Evolutionary conservation across 768 basidiomycete species (phyloP), one percentile per base, ranked within the genome.

Genomic region (Mycena rosella): DNA sequence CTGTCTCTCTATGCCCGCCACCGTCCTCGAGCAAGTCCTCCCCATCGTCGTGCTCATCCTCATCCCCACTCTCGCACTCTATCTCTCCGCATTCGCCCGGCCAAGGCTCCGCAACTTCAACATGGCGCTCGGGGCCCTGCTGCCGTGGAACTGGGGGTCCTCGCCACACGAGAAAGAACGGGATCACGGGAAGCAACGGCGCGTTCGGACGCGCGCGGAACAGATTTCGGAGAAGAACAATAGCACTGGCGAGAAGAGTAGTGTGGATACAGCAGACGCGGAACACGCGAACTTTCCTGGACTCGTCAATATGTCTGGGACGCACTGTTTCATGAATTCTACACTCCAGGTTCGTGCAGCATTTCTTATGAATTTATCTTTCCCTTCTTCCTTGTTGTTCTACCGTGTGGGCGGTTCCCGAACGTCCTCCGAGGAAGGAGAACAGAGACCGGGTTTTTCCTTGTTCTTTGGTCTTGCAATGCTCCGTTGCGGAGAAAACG

Each of bases 311-410:
- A 91, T 96, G 40, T 96, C 96, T 11, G 96, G 96, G 14, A 97
- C 96, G 57, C 94, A 97, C 71, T 98, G 97, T 76, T 99, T 98
- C 83, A 94, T 98, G 90, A 97, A 99, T 77, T 96, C 97, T 15
- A 96, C 96, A 3, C 82, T 98, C 13, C 97, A 98, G 87, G 94
- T 88, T 73, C 76, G 76, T n/a, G n/a, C n/a, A n/a, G n/a, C n/a
- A n/a, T n/a, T n/a, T n/a, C 38, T 20, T 30, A 10, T n/a, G 18
- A 47, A 8, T 18, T 15, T 9, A 10, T 51, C 49, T 48, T 36
- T 24, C 24, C n/a, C n/a, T n/a, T n/a, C n/a, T n/a, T n/a, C n/a
- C n/a, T n/a, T n/a, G n/a, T n/a, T n/a, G n/a, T n/a, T n/a, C n/a
- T n/a, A n/a, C n/a, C n/a, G n/a, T n/a, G n/a, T n/a, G n/a, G n/a